A percentile compares a stretch with the other conserved stretches of the same genome.
phyloP scores from a whole-genome alignment of 768 basidiomycete genomes.

The Russula sp. region DNA sequence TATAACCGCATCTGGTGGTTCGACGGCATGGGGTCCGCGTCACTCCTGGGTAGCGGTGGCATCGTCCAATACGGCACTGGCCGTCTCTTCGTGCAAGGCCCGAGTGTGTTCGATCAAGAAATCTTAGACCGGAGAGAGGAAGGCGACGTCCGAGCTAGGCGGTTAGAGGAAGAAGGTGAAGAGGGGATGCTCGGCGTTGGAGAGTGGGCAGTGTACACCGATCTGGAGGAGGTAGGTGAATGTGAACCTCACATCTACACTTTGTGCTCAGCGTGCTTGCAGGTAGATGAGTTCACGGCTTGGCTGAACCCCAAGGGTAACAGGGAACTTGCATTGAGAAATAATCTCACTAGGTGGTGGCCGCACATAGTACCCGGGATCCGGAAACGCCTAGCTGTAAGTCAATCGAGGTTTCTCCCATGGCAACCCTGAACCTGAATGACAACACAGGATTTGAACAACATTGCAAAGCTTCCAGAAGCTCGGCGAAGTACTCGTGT shows the following conservation, averaged over 20 bases:
- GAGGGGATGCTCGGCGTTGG: constrained; percentile 67
- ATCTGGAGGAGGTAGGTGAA: constrained; percentile 74
- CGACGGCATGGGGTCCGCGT: constrained; percentile 88
- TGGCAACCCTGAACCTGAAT: not conserved
- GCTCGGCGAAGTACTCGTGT: constrained; percentile 75
- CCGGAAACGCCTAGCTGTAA: constrained; percentile 68
- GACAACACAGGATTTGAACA: constrained; percentile 58
- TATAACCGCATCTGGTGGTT: constrained; percentile 98
- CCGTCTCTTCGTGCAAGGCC: constrained; percentile 89
- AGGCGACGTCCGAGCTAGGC: constrained; percentile 51
- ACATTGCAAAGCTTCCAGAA: constrained; percentile 69
- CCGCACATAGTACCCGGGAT: constrained; percentile 76
- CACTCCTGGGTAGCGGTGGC: constrained; percentile 74
- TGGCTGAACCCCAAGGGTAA: constrained; percentile 94
- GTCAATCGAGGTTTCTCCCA: constrained; percentile 36
- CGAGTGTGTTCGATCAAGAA: constrained; percentile 76
- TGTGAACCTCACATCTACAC: not conserved
- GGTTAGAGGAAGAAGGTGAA: constrained; percentile 77
- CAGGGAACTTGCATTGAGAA: constrained; percentile 79
- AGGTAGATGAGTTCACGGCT: constrained; percentile 79
- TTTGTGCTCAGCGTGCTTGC: constrained; percentile 19
- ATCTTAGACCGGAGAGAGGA: constrained; percentile 61
- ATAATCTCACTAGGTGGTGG: constrained; percentile 78
- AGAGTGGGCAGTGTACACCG: constrained; percentile 91
- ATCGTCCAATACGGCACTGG: constrained; percentile 84